phyloP scores from a whole-genome alignment of 495 filamentous ascomycete species.

The Xeromyces bisporus region DNA sequence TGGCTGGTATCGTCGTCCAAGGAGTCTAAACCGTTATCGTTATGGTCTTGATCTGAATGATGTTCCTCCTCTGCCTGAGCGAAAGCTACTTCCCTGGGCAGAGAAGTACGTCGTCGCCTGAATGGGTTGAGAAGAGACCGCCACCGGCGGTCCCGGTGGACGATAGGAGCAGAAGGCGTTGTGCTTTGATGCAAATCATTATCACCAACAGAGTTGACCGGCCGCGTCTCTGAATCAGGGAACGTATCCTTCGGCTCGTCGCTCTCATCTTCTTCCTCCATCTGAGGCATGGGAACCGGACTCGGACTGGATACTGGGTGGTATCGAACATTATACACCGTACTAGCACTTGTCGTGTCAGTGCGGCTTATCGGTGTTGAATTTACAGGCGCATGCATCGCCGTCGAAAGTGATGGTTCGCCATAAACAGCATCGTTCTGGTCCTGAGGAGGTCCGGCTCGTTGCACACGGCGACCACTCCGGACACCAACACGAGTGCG shows the following conservation, averaged over 20 bases:
- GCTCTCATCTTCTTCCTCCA: slow-evolving; percentile 23
- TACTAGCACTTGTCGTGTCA: slow-evolving; percentile 69
- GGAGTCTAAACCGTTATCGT: slow-evolving; percentile 6
- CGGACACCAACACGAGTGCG: slow-evolving; percentile 18
- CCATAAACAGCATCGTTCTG: slow-evolving; percentile 8
- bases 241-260: slow-evolving; percentile 18
- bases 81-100: slow-evolving; percentile 37
- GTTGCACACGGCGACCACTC: slow-evolving; percentile 12
- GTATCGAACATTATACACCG: slow-evolving; percentile 70
- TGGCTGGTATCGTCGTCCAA: slow-evolving; percentile 11
- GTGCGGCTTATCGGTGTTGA: slow-evolving; percentile 58
- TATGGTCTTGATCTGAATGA: slow-evolving; percentile 4
- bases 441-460: slow-evolving; percentile 3
- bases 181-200: slow-evolving; percentile 7
- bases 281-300: slow-evolving; percentile 27
- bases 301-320: slow-evolving; percentile 59
- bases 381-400: slow-evolving; percentile 29
- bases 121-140: slow-evolving; percentile 35
- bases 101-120: slow-evolving; percentile 32
- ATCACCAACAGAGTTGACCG: slow-evolving; percentile 3
- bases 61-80: slow-evolving; percentile 27
- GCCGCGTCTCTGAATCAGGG: slow-evolving; percentile 5
- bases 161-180: slow-evolving; percentile 20
- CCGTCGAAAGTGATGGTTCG: slow-evolving; percentile 7
- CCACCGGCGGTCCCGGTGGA: slow-evolving; percentile 28